These are phyloP conservation scores for Boletus sp. DNA, from an alignment of 1,284 basidiomycete genomes.

Conservation along the genomic window DNA sequence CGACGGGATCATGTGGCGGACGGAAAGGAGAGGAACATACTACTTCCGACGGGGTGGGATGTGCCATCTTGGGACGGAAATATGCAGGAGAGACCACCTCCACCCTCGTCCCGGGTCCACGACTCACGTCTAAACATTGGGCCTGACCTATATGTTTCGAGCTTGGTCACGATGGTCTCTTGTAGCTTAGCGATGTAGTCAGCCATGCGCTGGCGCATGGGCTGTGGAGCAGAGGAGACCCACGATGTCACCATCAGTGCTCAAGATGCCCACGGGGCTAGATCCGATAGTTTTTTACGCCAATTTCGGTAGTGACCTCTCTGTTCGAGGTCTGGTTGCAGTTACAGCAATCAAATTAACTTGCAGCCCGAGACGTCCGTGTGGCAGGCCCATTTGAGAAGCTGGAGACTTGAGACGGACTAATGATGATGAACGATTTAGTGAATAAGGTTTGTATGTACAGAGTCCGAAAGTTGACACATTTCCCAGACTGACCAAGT, in stretches of 20 bases:
- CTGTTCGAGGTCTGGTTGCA: neutral
- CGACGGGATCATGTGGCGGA: neutral
- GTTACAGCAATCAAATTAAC: neutral
- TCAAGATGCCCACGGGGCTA: neutral
- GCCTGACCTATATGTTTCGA: conserved; percentile 74
- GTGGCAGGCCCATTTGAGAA: neutral
- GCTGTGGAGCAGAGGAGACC: neutral
- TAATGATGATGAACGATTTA: too few species aligned
- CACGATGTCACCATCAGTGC: neutral
- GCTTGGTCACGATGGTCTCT: conserved; percentile 72
- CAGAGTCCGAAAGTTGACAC: neutral
- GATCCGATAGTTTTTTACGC: neutral
- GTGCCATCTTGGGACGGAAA: conserved; percentile 56
- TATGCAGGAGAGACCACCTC: conserved; percentile 83
- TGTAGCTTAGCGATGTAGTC: conserved; percentile 76
- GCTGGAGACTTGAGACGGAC: neutral
- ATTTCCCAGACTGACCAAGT: neutral
- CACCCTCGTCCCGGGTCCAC: conserved; percentile 83
- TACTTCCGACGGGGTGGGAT: neutral
- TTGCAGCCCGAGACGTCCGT: neutral
- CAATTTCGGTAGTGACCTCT: neutral
- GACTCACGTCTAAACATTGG: conserved; percentile 80
- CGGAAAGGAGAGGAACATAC: neutral
- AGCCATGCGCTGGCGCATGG: conserved; percentile 17
- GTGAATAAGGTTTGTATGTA: neutral